phyloP scores from a whole-genome alignment of 163 green algal genomes.

The Chloromonas sp. region DNA sequence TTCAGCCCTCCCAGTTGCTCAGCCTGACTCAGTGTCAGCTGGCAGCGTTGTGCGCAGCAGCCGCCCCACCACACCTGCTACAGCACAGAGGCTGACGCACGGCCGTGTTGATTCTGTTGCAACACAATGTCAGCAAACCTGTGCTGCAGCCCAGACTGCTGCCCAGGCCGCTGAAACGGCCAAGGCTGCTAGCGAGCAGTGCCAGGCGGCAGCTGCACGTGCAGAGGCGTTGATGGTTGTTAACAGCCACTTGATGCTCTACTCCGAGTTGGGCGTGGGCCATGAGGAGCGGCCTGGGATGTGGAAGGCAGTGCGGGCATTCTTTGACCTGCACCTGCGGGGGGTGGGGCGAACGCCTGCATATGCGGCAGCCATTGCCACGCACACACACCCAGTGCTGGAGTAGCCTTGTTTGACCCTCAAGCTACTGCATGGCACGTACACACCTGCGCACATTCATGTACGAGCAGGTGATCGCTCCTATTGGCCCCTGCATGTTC shows the following conservation, averaged over 20 bases:
- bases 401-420: no score
- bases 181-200: not conserved
- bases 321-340: slow-evolving; percentile 14
- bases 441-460: no score
- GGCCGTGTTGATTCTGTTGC: no score
- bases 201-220: no score
- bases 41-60: not conserved
- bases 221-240: not conserved
- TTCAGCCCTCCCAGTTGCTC: not conserved
- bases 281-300: slow-evolving; percentile 19
- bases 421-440: no score
- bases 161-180: no score
- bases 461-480: no score
- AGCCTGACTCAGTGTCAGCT: not conserved
- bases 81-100: no score
- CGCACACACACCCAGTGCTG: not conserved
- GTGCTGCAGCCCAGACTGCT: not conserved
- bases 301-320: slow-evolving; percentile 10
- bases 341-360: not conserved
- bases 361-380: not conserved
- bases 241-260: not conserved
- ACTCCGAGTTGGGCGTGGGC: slow-evolving; percentile 11
- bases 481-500: no score
- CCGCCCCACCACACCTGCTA: not conserved
- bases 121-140: not conserved